phyloP scores from a whole-genome alignment of 78 protist species.

The Tieghemostelium lacteum region DNA sequence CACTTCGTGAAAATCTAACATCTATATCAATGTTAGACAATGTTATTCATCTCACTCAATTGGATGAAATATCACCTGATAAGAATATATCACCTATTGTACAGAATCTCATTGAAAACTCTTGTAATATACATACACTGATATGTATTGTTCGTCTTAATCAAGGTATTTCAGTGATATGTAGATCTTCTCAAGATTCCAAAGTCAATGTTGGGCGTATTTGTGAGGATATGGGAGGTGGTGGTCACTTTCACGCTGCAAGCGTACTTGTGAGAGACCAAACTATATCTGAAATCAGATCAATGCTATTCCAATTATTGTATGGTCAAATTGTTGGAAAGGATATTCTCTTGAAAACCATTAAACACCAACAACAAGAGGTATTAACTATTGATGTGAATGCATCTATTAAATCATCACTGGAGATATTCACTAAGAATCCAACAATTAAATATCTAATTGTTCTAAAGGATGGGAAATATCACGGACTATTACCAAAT shows the following conservation, averaged over 20 bases:
- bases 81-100: slow-evolving; percentile 11
- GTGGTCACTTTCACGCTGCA: slow-evolving; percentile 10
- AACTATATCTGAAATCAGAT: background rate
- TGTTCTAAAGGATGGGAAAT: background rate
- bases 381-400: too few species aligned
- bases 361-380: slow-evolving; percentile 7
- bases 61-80: background rate
- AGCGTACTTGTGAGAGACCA: background rate
- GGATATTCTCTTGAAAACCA: background rate
- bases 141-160: background rate
- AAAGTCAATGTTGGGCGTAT: slow-evolving; percentile 3
- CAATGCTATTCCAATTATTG: background rate
- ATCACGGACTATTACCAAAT: background rate
- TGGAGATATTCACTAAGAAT: too few species aligned
- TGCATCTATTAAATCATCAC: too few species aligned
- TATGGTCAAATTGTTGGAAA: background rate
- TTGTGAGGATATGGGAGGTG: slow-evolving; percentile 18
- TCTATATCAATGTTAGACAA: background rate
- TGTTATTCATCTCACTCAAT: background rate
- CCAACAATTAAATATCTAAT: background rate
- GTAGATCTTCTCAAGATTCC: background rate
- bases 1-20: background rate
- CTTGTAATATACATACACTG: background rate
- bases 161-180: slow-evolving; percentile 22
- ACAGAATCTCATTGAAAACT: background rate